Evolutionary conservation across 768 basidiomycete genomes (phyloP).

Genomic region (Calocybe gangraenosa): DNA sequence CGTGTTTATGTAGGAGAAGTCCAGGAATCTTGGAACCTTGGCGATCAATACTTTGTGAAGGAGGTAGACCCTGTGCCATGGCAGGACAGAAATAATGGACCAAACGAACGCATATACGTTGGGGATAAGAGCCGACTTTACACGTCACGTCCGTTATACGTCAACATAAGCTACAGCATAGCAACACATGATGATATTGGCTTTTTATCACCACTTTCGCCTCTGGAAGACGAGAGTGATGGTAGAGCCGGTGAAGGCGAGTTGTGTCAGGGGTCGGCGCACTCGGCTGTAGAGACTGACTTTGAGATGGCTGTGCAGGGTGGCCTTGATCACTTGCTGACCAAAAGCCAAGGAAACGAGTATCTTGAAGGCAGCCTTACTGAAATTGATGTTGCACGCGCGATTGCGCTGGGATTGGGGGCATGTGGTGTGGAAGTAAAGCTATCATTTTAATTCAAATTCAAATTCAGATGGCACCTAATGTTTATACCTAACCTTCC

Average conservation of each 20-base stretch:
- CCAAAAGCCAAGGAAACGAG: conserved; percentile 10
- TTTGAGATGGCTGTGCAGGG: conserved; percentile 17
- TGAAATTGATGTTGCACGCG: conserved; percentile 22
- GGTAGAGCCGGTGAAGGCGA: conserved; percentile 15
- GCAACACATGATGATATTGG: not conserved
- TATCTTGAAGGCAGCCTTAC: conserved; percentile 19
- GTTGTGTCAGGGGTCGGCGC: conserved; percentile 10
- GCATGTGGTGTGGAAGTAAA: conserved; percentile 19
- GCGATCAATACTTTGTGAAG: conserved; percentile 6
- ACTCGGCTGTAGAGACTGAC: conserved; percentile 12
- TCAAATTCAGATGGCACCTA: no score
- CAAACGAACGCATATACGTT: conserved; percentile 13
- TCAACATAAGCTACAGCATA: not conserved
- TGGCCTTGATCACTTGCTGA: conserved; percentile 11
- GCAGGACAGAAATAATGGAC: conserved; percentile 8
- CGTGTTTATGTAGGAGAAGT: conserved; percentile 26
- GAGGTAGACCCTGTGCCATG: conserved; percentile 12
- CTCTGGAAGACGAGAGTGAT: conserved; percentile 1
- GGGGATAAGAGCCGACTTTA: conserved; percentile 12
- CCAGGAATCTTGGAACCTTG: conserved; percentile 27
- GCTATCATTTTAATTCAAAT: not conserved
- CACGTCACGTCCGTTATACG: not conserved
- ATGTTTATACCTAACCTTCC: no score
- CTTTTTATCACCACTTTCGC: conserved; percentile 11
- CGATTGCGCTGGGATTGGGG: conserved; percentile 18